phyloP scores from a whole-genome alignment of 768 basidiomycete species.

The Xanthoconium stramineum region DNA sequence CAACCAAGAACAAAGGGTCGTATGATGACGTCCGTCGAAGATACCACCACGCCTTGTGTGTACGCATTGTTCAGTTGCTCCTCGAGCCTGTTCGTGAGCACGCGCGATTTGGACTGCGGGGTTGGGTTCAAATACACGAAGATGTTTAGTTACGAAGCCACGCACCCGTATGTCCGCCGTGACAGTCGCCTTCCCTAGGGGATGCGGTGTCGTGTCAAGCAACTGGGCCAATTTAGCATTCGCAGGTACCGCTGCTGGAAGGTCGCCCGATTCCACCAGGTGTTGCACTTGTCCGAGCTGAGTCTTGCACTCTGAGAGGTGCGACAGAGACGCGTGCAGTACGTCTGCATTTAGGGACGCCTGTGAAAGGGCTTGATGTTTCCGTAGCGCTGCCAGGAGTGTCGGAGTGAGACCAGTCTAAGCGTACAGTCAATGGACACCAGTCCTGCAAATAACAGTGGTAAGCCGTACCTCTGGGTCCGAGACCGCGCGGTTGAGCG shows the following conservation, averaged over 20 bases:
- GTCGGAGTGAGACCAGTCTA: constrained; percentile 70
- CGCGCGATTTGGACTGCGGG: constrained; percentile 51
- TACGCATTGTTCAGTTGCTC: constrained; percentile 74
- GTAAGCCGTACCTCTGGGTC: constrained; percentile 52
- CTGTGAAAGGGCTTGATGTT: constrained; percentile 64
- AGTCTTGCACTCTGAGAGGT: constrained; percentile 51
- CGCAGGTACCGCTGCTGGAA: constrained; percentile 60
- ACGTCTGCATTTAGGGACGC: constrained; percentile 54
- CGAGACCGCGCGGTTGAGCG: constrained; percentile 48
- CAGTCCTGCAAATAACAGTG: neutral
- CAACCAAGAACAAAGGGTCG: constrained; percentile 47
- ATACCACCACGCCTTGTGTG: constrained; percentile 52
- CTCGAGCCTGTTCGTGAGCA: constrained; percentile 55
- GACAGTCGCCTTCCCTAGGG: constrained; percentile 51
- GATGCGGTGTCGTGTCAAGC: constrained; percentile 46
- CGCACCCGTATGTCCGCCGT: constrained; percentile 58
- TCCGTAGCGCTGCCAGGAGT: constrained; percentile 51
- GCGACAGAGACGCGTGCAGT: constrained; percentile 47
- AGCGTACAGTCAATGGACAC: constrained; percentile 6
- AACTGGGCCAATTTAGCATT: constrained; percentile 41
- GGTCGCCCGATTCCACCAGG: constrained; percentile 52
- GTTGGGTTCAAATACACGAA: neutral
- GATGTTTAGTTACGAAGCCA: neutral
- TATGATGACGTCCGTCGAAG: constrained; percentile 48
- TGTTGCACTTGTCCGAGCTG: constrained; percentile 43